These are phyloP conservation scores for Colletotrichum sojae DNA, from an alignment of 2,329 filamentous ascomycete species.

Conservation along the genomic window DNA sequence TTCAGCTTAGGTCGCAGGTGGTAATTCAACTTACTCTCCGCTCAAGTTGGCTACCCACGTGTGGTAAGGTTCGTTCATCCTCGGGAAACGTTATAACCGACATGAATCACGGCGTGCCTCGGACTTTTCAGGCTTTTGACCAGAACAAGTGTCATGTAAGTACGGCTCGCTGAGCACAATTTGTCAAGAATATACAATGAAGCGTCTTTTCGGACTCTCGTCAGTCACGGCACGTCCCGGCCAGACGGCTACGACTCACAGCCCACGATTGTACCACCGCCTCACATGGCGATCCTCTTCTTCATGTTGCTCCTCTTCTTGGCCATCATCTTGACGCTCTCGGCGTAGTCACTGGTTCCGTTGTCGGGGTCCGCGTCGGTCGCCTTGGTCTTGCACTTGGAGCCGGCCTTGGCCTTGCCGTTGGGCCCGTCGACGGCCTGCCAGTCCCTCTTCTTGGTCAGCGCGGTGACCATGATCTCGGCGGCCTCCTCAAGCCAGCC, in stretches of 20 bases:
- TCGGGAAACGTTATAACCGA: too few species aligned
- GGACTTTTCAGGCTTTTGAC: not conserved
- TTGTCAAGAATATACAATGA: not conserved
- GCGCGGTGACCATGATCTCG: conserved; percentile 55
- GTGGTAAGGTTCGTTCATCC: too few species aligned
- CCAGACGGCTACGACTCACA: not conserved
- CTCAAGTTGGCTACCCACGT: too few species aligned
- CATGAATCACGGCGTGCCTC: too few species aligned
- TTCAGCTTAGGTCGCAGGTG: not conserved
- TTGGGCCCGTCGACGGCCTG: conserved; percentile 49
- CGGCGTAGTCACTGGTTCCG: conserved; percentile 53
- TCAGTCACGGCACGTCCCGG: not conserved
- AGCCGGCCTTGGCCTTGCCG: conserved; percentile 46
- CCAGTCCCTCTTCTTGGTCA: conserved; percentile 43
- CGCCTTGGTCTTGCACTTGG: conserved; percentile 47
- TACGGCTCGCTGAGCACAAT: too few species aligned
- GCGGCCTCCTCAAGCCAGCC: conserved; percentile 59
- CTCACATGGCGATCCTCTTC: conserved; percentile 8
- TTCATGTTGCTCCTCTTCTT: conserved; percentile 14
- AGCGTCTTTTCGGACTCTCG: not conserved
- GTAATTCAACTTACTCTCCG: too few species aligned
- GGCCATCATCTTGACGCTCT: conserved; percentile 44
- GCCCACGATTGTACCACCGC: not conserved
- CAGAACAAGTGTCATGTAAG: too few species aligned
- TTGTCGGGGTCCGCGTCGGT: conserved; percentile 53